Evolutionary conservation across 768 basidiomycete species (phyloP).

Genomic region (Mycena capillaripes): DNA sequence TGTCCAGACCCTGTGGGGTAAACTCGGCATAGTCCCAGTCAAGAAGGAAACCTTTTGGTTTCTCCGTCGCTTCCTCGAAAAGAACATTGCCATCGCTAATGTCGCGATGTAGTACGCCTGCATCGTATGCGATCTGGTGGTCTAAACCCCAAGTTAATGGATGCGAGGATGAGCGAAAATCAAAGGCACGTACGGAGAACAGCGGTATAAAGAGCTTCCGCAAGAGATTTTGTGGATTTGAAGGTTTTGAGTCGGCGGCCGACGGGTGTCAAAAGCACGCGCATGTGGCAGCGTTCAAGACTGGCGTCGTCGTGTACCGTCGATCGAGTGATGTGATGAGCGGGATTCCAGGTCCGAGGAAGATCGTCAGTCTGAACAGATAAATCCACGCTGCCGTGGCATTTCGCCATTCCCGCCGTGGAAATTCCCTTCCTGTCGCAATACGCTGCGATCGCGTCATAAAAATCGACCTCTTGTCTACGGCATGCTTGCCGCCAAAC

Average conservation of each 20-base stretch:
- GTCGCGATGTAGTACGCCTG: conserved; percentile 27
- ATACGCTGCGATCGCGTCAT: conserved; percentile 18
- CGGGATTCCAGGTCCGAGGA: neutral
- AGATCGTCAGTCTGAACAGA: neutral
- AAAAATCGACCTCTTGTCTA: conserved; percentile 22
- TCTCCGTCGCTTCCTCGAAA: neutral
- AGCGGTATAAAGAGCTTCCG: neutral
- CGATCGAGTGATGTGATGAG: neutral
- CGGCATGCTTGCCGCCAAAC: conserved; percentile 23
- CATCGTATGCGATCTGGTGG: conserved; percentile 11
- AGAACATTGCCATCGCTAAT: conserved; percentile 28
- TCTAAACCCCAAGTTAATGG: neutral
- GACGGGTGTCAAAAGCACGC: conserved; percentile 13
- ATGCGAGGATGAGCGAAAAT: too few relatives aligned
- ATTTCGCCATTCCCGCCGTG: conserved; percentile 13
- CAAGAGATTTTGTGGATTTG: neutral
- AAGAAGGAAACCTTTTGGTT: conserved; percentile 12
- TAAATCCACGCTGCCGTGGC: conserved; percentile 28
- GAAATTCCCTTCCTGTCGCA: neutral
- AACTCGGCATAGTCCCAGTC: conserved; percentile 31
- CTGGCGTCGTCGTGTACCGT: too few relatives aligned
- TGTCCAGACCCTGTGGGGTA: neutral
- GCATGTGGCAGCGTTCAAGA: conserved; percentile 12
- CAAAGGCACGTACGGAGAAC: conserved; percentile 13
- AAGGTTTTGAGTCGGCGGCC: conserved; percentile 1